Evolutionary conservation across 805 yeast genomes (phyloP).

Genomic region (Wickerhamomyces chaumierensis): DNA sequence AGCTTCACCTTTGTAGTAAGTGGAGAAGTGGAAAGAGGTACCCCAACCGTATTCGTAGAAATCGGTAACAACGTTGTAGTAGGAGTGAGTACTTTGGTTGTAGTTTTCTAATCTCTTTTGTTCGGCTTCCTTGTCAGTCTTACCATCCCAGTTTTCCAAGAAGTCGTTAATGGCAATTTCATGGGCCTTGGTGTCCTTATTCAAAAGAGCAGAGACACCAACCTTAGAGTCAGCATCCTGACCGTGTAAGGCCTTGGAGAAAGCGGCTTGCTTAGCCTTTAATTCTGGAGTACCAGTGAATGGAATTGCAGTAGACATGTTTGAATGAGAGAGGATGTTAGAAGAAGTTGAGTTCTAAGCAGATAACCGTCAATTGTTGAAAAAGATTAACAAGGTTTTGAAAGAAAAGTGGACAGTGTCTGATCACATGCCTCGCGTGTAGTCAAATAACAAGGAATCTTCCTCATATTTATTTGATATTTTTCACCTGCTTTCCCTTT

Average conservation of each 20-base stretch:
- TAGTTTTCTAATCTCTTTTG: constrained; percentile 69
- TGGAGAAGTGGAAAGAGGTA: constrained; percentile 91
- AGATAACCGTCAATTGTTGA: not conserved
- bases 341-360: not conserved
- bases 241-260: constrained; percentile 84
- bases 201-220: constrained; percentile 68
- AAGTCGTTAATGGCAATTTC: constrained; percentile 79
- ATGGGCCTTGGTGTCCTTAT: constrained; percentile 72
- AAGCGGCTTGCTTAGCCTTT: constrained; percentile 31
- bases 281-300: constrained; percentile 1
- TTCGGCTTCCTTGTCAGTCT: constrained; percentile 64
- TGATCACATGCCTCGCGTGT: too few species aligned
- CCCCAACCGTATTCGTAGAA: constrained; percentile 99
- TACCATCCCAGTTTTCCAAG: constrained; percentile 96
- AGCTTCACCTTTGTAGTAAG: constrained; percentile 88
- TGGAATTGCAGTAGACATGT: not conserved
- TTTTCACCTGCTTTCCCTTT: too few species aligned
- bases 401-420: too few species aligned
- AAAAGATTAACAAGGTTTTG: not conserved
- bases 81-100: constrained; percentile 85
- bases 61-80: constrained; percentile 94
- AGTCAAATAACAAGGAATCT: not conserved
- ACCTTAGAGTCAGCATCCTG: constrained; percentile 46
- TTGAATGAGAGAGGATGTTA: not conserved
- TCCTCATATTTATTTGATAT: not conserved